A percentile compares a stretch with the other conserved stretches of the same genome.
Evolutionary conservation across 805 yeast genomes (phyloP).

Genomic region (Candida incommunis): DNA sequence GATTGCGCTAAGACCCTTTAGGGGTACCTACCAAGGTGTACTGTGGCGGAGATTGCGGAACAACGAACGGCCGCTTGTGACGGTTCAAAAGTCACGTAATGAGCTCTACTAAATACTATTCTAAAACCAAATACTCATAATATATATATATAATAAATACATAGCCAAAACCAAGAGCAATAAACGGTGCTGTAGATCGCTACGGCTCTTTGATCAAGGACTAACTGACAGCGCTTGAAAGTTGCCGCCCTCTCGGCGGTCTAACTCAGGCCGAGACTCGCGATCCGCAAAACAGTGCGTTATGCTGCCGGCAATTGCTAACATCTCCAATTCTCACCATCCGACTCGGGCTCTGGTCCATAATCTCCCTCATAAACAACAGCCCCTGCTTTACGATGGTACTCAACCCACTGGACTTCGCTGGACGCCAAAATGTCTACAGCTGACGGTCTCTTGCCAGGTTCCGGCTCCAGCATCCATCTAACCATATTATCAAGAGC

Average conservation of each 20-base stretch:
- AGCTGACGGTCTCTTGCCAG: slow-evolving; percentile 69
- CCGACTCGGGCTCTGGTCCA: slow-evolving; percentile 56
- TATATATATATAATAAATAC: background rate
- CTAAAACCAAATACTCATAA: background rate
- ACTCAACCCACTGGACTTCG: slow-evolving; percentile 68
- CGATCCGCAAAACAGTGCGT: no score
- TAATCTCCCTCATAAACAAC: slow-evolving; percentile 90
- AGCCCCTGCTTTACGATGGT: slow-evolving; percentile 79
- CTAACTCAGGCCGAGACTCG: no score
- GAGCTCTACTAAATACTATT: background rate
- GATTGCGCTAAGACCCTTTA: no score
- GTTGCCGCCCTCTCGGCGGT: no score
- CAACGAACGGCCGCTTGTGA: no score
- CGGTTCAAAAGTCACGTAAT: no score
- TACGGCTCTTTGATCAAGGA: no score
- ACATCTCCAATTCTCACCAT: slow-evolving; percentile 1
- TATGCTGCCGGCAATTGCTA: background rate
- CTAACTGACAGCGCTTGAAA: no score
- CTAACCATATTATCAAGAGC: slow-evolving; percentile 67
- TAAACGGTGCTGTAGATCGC: background rate
- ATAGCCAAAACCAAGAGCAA: background rate
- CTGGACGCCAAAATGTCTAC: slow-evolving; percentile 48
- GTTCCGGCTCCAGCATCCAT: slow-evolving; percentile 83
- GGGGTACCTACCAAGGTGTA: no score
- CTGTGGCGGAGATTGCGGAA: no score